Percentiles rank a stretch among this genome's conserved stretches.
These are phyloP conservation scores for Cordyceps farinosa DNA, from an alignment of 2,329 filamentous ascomycete species.

Conservation along the genomic window DNA sequence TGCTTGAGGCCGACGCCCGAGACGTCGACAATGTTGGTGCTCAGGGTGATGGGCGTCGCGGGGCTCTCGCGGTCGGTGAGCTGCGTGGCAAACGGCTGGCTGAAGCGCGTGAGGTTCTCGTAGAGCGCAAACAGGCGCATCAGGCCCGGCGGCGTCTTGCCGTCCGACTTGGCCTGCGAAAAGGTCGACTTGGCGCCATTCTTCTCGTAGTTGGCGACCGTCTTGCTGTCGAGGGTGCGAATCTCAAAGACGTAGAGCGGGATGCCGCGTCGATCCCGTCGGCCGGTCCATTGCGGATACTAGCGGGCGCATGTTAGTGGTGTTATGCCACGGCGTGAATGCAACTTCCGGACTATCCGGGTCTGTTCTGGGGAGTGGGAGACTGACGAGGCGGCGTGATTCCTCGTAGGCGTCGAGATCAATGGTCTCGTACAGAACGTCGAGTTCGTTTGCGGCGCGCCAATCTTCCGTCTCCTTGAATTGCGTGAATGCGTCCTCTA, in stretches of 20 bases:
- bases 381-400: constrained; percentile 66
- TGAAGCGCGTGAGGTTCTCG: constrained; percentile 86
- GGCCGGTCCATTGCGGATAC: constrained; percentile 95
- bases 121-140: constrained; percentile 88
- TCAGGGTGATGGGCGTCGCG: constrained; percentile 84
- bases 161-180: constrained; percentile 60
- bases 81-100: constrained; percentile 78
- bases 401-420: constrained; percentile 29
- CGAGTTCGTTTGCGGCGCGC: constrained; percentile 17
- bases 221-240: constrained; percentile 75
- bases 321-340: not conserved
- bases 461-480: constrained; percentile 17
- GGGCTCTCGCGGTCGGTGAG: constrained; percentile 67
- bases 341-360: constrained; percentile 6
- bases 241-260: constrained; percentile 91
- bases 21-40: constrained; percentile 94
- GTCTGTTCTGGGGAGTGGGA: constrained; percentile 6
- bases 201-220: constrained; percentile 74
- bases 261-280: constrained; percentile 84
- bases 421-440: constrained; percentile 17
- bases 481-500: constrained; percentile 11
- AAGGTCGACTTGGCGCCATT: constrained; percentile 52
- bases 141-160: constrained; percentile 69
- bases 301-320: constrained; percentile 32
- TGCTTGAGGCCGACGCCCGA: constrained; percentile 82